Conservation (phyloP, 257 asterid genomes). For the Solanum appendiculatum region DNA sequence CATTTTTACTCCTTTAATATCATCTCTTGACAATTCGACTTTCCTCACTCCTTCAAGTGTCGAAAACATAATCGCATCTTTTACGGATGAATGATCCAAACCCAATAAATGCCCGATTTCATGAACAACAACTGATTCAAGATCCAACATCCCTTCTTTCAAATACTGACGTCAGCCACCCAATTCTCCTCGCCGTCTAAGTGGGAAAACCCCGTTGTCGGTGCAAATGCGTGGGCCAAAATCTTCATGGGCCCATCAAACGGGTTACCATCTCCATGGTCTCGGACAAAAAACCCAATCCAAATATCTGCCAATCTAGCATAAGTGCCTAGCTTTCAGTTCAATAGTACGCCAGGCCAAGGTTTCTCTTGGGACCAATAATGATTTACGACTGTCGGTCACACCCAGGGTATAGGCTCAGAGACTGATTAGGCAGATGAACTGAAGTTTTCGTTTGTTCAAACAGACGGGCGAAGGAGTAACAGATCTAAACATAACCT, state of each 20-base stretch:
- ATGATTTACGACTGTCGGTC: too few relatives aligned
- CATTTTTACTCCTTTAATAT: constrained; percentile 47
- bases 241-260: constrained; percentile 74
- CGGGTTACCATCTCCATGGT: too few relatives aligned
- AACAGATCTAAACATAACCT: too few relatives aligned
- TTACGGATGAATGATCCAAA: constrained; percentile 70
- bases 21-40: constrained; percentile 54
- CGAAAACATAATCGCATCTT: constrained; percentile 69
- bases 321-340: too few relatives aligned
- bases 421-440: too few relatives aligned
- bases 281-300: too few relatives aligned
- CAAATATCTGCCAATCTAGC: too few relatives aligned
- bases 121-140: constrained; percentile 81
- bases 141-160: constrained; percentile 31
- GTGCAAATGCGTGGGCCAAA: constrained; percentile 77
- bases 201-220: constrained; percentile 52
- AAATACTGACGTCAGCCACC: constrained; percentile 50
- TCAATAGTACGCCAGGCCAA: too few relatives aligned
- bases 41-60: constrained; percentile 42
- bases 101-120: constrained; percentile 86
- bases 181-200: constrained; percentile 70
- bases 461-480: too few relatives aligned
- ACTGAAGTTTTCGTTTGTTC: too few relatives aligned
- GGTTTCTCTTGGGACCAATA: too few relatives aligned
- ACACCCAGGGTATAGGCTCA: too few relatives aligned